These are phyloP conservation scores for Lithospermum erythrorhizon DNA, from an alignment of 257 asterid genomes.

Conservation along the genomic window DNA sequence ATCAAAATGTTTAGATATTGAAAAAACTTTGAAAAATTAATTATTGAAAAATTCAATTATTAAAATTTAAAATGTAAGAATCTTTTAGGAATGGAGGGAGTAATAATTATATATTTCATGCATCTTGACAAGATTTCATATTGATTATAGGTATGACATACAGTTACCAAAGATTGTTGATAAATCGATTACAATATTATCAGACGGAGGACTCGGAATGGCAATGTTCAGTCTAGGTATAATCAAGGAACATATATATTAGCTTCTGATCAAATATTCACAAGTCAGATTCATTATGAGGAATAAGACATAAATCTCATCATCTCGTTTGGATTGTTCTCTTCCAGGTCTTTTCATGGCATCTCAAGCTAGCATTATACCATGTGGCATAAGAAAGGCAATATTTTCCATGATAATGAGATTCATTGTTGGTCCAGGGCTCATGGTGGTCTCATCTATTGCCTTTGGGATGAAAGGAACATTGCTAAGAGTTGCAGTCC, in stretches of 20 bases:
- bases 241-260: not conserved
- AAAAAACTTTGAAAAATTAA: too few species aligned
- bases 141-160: conserved; percentile 46
- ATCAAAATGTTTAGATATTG: too few species aligned
- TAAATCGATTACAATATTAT: conserved; percentile 44
- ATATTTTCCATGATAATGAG: conserved; percentile 52
- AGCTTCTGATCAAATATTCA: conserved; percentile 10
- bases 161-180: conserved; percentile 53
- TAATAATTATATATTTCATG: not conserved
- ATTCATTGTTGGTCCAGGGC: conserved; percentile 58
- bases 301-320: not conserved
- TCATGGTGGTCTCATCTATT: conserved; percentile 63
- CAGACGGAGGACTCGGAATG: conserved; percentile 97
- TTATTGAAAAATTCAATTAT: too few species aligned
- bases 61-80: too few species aligned
- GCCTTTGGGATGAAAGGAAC: conserved; percentile 60
- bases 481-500: conserved; percentile 56
- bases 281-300: not conserved
- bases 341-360: conserved; percentile 79
- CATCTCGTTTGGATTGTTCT: conserved; percentile 2
- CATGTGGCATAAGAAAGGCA: conserved; percentile 66
- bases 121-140: not conserved
- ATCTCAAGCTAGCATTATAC: conserved; percentile 56
- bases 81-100: too few species aligned
- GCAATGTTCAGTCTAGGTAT: conserved; percentile 96